These are phyloP conservation scores for Serendipita sp. DNA, from an alignment of 768 basidiomycete genomes.

Conservation along the genomic window DNA sequence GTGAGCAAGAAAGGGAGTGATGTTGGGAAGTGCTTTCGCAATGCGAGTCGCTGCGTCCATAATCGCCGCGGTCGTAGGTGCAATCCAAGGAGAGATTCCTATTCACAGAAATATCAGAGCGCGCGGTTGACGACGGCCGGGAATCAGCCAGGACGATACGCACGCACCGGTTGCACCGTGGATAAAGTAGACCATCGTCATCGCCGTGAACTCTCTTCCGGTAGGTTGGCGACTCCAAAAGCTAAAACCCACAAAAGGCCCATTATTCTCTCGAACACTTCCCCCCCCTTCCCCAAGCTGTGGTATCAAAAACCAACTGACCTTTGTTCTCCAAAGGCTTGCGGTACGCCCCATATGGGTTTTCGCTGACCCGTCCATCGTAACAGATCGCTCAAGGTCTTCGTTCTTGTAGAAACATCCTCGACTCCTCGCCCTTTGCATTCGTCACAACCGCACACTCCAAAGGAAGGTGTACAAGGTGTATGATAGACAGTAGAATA, in stretches of 20 bases:
- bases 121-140: no score
- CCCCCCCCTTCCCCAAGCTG: no score
- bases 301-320: neutral
- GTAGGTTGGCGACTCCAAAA: constrained; percentile 11
- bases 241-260: neutral
- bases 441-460: constrained; percentile 17
- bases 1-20: constrained; percentile 6
- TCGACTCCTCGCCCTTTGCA: constrained; percentile 12
- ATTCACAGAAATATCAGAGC: neutral
- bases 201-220: constrained; percentile 9
- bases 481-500: constrained; percentile 15
- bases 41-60: neutral
- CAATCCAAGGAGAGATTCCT: constrained; percentile 9
- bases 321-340: constrained; percentile 14
- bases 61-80: constrained; percentile 10
- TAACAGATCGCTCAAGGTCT: neutral
- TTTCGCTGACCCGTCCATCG: constrained; percentile 6
- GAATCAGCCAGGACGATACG: no score
- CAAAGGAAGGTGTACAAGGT: constrained; percentile 13
- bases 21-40: neutral
- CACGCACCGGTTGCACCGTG: constrained; percentile 8
- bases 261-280: no score
- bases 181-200: constrained; percentile 1
- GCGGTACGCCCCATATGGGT: constrained; percentile 16
- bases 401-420: no score